Evolutionary conservation across 495 filamentous ascomycete genomes (phyloP), one percentile per base, ranked within the genome.

Genomic region (Lasiosphaeria hispida): DNA sequence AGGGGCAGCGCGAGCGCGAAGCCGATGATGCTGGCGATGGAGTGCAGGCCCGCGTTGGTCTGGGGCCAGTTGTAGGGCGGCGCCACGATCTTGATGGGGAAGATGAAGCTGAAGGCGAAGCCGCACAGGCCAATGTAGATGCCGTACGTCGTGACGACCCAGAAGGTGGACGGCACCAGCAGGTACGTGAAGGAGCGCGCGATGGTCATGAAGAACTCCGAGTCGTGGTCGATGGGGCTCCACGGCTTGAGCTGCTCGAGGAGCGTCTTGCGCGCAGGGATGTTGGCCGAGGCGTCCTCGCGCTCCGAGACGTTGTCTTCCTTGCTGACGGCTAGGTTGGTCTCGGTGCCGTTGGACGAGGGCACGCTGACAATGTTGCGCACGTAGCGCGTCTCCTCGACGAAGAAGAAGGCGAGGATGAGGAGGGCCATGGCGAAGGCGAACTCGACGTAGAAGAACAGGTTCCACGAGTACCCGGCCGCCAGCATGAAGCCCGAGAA

Each of bases 381-480:
- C 47, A 83, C 70, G 64, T 84, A 87, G 0, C 74, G 67, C 0
- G 84, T 85, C 64, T 87, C 84, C 59, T 86, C 83, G 5, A 84
- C 83, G 55, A 85, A 77, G 58, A 86, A 70, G 66, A 86, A 85
- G 4, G 83, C 81, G 9, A 83, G 64, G 44, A 87, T 71, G 7
- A 86, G 63, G 1, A 86, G 70, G 0, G 75, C 74, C 10, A 66
- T 75, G 7, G 78, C 82, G 54, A 87, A 86, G 0, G 83, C 83
- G 15, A 81, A 79, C 42, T 80, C 78, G 23, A 87, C 84, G 65
- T 85, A 87, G 72, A 87, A 87, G 73, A 82, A 85, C 0, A 87
- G 74, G n/a, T 78, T 69, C 84, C 84, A 87, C 0, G 80, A 81
- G 62, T 85, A 80, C 1, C 83, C 84, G 9, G 78, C 83, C 0